These are phyloP conservation scores for Metschnikowia cubensis DNA, from an alignment of 805 yeast species.

Conservation along the genomic window DNA sequence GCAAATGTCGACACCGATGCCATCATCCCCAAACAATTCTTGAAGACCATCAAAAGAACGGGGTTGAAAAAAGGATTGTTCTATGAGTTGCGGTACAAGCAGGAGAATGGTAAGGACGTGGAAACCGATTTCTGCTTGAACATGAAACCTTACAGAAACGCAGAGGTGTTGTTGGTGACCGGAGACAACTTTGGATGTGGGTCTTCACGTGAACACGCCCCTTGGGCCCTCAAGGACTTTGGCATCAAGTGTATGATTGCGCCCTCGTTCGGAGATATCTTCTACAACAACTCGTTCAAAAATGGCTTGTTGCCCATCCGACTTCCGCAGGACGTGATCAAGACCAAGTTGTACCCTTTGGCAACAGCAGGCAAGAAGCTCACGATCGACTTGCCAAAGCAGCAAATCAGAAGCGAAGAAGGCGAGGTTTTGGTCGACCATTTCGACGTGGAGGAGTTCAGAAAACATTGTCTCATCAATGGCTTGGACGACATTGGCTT, in stretches of 20 bases:
- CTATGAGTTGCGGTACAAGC: constrained; percentile 77
- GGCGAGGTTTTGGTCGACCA: constrained; percentile 64
- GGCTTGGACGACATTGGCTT: constrained; percentile 97
- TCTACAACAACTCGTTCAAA: constrained; percentile 95
- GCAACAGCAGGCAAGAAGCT: constrained; percentile 71
- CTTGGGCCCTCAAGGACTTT: constrained; percentile 98
- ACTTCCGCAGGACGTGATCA: constrained; percentile 73
- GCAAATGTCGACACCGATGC: constrained; percentile 98
- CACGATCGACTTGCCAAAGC: constrained; percentile 82
- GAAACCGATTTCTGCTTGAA: constrained; percentile 90
- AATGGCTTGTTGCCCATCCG: constrained; percentile 93
- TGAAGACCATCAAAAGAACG: constrained; percentile 96
- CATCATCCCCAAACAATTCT: constrained; percentile 96
- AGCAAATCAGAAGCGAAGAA: constrained; percentile 69
- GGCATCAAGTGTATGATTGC: constrained; percentile 96
- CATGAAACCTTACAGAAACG: constrained; percentile 72
- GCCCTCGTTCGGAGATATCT: constrained; percentile 97
- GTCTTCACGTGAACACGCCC: constrained; percentile 98
- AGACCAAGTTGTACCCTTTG: constrained; percentile 68
- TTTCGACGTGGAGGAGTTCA: constrained; percentile 85
- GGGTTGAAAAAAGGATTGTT: constrained; percentile 86
- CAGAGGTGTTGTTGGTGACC: constrained; percentile 82
- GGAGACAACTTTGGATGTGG: constrained; percentile 99
- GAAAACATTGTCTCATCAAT: constrained; percentile 90
- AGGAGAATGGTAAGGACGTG: constrained; percentile 66